These are phyloP conservation scores for Chlamydomonas sphaeroides DNA, from an alignment of 139 green algal genomes.

Conservation along the genomic window DNA sequence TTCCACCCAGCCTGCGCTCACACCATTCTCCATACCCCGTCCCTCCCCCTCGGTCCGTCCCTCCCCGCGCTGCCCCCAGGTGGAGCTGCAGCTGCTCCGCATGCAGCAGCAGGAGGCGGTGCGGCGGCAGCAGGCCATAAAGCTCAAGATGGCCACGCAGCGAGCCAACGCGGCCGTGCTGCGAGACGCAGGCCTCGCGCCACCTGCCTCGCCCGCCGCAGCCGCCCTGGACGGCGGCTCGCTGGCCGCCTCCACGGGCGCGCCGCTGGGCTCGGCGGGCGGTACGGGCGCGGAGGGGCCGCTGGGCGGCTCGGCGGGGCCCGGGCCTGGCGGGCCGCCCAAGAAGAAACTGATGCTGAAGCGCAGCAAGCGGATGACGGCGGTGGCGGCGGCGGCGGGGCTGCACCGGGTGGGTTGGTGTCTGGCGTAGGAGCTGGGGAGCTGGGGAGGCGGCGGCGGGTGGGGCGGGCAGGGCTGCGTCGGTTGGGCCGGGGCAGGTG, in stretches of 20 bases:
- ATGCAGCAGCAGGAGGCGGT: slow-evolving; percentile 44
- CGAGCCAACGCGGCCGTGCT: slow-evolving; percentile 22
- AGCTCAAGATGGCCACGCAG: slow-evolving; percentile 3
- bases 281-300: too few relatives aligned
- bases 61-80: slow-evolving; percentile 1
- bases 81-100: slow-evolving; percentile 38
- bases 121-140: slow-evolving; percentile 27
- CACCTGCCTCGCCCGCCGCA: too few relatives aligned
- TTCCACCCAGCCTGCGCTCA: background rate
- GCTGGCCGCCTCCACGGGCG: too few relatives aligned
- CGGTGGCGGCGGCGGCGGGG: slow-evolving; percentile 16
- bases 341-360: slow-evolving; percentile 33
- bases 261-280: too few relatives aligned
- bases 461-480: too few relatives aligned
- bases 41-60: background rate
- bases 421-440: too few relatives aligned
- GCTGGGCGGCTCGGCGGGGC: too few relatives aligned
- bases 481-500: too few relatives aligned
- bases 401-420: slow-evolving; percentile 27
- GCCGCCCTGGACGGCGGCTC: background rate
- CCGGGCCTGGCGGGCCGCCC: background rate
- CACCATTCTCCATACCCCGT: background rate
- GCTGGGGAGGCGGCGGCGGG: too few relatives aligned
- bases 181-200: too few relatives aligned
- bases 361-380: slow-evolving; percentile 24